A percentile compares a stretch with the other conserved stretches of the same genome.
Conservation (phyloP, 768 basidiomycete species). For the Suillus clintonianus region DNA sequence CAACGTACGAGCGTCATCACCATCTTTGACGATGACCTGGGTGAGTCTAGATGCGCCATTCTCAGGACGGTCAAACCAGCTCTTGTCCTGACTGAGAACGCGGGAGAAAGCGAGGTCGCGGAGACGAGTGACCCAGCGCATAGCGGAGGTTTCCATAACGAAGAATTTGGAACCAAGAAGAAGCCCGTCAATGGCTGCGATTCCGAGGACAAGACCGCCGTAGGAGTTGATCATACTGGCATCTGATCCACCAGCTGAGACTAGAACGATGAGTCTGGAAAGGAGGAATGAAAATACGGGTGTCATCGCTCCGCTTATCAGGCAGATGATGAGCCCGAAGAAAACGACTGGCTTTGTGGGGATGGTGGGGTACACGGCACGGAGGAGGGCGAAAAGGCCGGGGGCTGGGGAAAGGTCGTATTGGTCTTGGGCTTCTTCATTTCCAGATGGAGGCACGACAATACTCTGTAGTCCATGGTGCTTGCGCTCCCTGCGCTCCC, state of each 20-base stretch:
- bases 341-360: slow-evolving; percentile 73
- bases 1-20: slow-evolving; percentile 81
- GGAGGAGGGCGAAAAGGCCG: slow-evolving; percentile 42
- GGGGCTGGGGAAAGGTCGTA: slow-evolving; percentile 11
- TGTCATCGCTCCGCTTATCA: slow-evolving; percentile 81
- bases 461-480: slow-evolving; percentile 1
- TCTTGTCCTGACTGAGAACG: slow-evolving; percentile 79
- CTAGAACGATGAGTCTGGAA: slow-evolving; percentile 75
- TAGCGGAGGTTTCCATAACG: slow-evolving; percentile 73
- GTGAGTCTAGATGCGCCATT: slow-evolving; percentile 64
- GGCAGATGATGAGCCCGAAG: slow-evolving; percentile 67
- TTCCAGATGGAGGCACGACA: slow-evolving; percentile 9
- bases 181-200: slow-evolving; percentile 77
- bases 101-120: slow-evolving; percentile 56
- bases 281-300: slow-evolving; percentile 92
- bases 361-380: slow-evolving; percentile 64
- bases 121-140: slow-evolving; percentile 72
- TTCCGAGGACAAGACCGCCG: slow-evolving; percentile 69
- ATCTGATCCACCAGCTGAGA: slow-evolving; percentile 71
- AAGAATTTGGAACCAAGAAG: slow-evolving; percentile 77
- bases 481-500: slow-evolving; percentile 28
- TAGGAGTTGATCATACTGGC: slow-evolving; percentile 62
- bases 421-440: slow-evolving; percentile 1
- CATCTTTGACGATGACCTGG: slow-evolving; percentile 83
- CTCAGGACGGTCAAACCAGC: slow-evolving; percentile 77